phyloP scores from a whole-genome alignment of 805 yeast species.

The Sugiyamaella americana region DNA sequence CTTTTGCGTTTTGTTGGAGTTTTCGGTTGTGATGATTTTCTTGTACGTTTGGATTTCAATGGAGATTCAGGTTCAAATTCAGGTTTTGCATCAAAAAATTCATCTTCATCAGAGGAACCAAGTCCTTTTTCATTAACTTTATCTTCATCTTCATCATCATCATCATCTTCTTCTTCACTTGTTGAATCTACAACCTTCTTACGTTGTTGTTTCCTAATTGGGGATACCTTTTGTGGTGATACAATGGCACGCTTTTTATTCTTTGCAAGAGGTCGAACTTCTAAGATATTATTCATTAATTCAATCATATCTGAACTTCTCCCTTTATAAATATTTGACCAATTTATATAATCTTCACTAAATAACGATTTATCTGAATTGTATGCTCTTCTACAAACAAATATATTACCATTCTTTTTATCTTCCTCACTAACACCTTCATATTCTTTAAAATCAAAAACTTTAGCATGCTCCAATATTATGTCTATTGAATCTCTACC shows the following conservation, averaged over 20 bases:
- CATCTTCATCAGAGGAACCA: not conserved
- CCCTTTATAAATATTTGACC: conserved; percentile 10
- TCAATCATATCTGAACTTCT: not conserved
- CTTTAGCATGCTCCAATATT: conserved; percentile 13
- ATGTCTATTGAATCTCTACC: conserved; percentile 13
- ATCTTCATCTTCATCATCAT: conserved; percentile 7
- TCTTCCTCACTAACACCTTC: not conserved
- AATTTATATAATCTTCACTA: conserved; percentile 14
- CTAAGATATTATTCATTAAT: not conserved
- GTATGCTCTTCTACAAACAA: conserved; percentile 12
- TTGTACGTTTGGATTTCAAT: not conserved
- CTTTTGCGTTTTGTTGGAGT: not conserved
- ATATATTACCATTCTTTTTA: conserved; percentile 1
- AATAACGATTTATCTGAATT: conserved; percentile 2
- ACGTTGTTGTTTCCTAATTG: conserved; percentile 1
- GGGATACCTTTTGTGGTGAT: not conserved
- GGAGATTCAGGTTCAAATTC: not conserved
- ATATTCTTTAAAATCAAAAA: conserved; percentile 2
- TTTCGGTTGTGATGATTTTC: not conserved
- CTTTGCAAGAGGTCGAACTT: conserved; percentile 2
- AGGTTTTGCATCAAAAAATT: not conserved
- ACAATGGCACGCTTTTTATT: conserved; percentile 8
- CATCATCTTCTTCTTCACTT: conserved; percentile 3
- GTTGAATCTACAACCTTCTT: conserved; percentile 4
- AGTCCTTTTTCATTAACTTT: conserved; percentile 6